Conservation (phyloP, 2,329 filamentous ascomycete species). For the Clarireedia hainanense region DNA sequence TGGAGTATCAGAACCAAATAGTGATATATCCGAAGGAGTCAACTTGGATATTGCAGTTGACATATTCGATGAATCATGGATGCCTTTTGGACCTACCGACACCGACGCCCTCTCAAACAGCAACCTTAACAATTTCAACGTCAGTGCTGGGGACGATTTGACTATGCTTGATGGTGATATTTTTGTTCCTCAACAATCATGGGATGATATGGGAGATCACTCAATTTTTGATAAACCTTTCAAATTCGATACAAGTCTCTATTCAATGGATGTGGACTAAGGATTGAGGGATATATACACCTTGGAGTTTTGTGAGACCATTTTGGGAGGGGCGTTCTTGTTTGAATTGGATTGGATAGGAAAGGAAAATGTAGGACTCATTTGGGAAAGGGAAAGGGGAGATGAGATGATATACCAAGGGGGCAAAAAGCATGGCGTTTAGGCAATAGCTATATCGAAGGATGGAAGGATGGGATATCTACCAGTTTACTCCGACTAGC, state of each 20-base stretch:
- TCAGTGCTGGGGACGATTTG: slow-evolving; percentile 25
- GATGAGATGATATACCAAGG: slow-evolving; percentile 13
- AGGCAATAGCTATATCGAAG: not conserved
- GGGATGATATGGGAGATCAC: slow-evolving; percentile 40
- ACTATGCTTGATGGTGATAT: slow-evolving; percentile 23
- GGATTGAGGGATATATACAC: slow-evolving; percentile 2
- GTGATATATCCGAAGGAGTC: slow-evolving; percentile 50
- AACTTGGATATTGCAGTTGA: slow-evolving; percentile 44
- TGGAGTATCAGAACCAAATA: slow-evolving; percentile 51
- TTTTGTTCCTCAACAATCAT: slow-evolving; percentile 28
- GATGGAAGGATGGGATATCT: slow-evolving; percentile 1
- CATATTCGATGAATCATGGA: slow-evolving; percentile 35
- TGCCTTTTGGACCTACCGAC: slow-evolving; percentile 35
- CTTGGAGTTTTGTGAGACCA: slow-evolving; percentile 11
- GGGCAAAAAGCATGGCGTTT: slow-evolving; percentile 16
- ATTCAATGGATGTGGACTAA: slow-evolving; percentile 33
- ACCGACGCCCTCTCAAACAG: slow-evolving; percentile 26
- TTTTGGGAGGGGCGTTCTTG: slow-evolving; percentile 2
- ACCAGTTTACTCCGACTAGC: not conserved
- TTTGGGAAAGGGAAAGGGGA: not conserved
- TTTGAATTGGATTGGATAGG: not conserved
- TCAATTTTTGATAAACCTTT: slow-evolving; percentile 46
- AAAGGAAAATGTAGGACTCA: slow-evolving; percentile 8
- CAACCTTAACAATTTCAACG: slow-evolving; percentile 30
- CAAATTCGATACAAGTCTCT: slow-evolving; percentile 40